A percentile compares a stretch with the other conserved stretches of the same genome.
Evolutionary conservation across 1,284 basidiomycete species (phyloP).

Genomic region (Tausonia pullulans): DNA sequence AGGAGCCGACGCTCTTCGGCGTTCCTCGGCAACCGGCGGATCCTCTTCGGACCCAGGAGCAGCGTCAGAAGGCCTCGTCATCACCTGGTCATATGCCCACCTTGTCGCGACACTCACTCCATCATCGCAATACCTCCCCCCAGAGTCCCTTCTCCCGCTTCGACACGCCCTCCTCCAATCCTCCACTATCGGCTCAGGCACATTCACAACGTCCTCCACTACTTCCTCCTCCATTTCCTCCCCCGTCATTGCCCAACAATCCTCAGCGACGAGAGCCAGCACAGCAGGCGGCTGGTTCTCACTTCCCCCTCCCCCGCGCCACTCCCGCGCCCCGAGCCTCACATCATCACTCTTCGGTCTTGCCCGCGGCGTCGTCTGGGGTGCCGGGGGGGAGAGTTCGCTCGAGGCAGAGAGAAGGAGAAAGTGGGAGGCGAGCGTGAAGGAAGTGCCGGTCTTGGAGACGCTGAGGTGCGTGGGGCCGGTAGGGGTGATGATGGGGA

Average conservation of each 20-base stretch:
- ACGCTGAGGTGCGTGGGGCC: constrained; percentile 30
- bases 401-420: constrained; percentile 34
- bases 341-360: constrained; percentile 34
- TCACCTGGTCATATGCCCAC: constrained; percentile 34
- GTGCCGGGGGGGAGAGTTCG: constrained; percentile 27
- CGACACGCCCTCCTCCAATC: constrained; percentile 32
- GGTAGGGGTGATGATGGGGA: constrained; percentile 31
- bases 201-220: constrained; percentile 13
- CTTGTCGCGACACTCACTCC: constrained; percentile 33
- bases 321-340: constrained; percentile 30
- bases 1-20: constrained; percentile 14
- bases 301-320: constrained; percentile 31
- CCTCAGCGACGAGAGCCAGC: not conserved
- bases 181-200: constrained; percentile 32
- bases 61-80: constrained; percentile 25
- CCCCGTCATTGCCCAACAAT: constrained; percentile 25
- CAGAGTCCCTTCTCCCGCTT: constrained; percentile 35
- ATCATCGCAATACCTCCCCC: constrained; percentile 33
- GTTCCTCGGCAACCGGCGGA: not conserved
- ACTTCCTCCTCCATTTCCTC: constrained; percentile 43
- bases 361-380: constrained; percentile 31
- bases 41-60: constrained; percentile 7
- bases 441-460: constrained; percentile 34
- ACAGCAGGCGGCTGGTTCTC: constrained; percentile 16
- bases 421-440: constrained; percentile 30